phyloP scores from a whole-genome alignment of 179 eudicot species.

The Nepenthes alata region DNA sequence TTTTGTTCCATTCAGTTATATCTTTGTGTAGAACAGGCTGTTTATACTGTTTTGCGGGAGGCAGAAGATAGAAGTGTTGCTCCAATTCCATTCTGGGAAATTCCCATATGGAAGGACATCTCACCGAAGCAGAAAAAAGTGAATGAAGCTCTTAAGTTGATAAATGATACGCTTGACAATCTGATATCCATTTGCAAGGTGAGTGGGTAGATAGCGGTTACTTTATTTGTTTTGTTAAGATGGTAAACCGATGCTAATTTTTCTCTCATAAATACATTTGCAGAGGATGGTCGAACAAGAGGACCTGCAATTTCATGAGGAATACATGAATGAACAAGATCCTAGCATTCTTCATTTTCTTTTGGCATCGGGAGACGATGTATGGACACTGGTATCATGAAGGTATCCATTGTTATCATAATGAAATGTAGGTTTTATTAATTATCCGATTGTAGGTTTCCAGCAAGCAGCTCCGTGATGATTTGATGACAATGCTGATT shows the following conservation, averaged over 20 bases:
- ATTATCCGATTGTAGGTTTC: conserved; percentile 48
- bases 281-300: conserved; percentile 97
- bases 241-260: conserved; percentile 2
- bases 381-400: conserved; percentile 18
- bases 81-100: conserved; percentile 97
- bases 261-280: conserved; percentile 9
- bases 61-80: conserved; percentile 88
- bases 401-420: conserved; percentile 6
- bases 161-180: conserved; percentile 67
- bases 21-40: conserved; percentile 58
- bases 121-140: conserved; percentile 82
- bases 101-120: conserved; percentile 95
- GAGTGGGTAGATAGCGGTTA: conserved; percentile 10
- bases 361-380: conserved; percentile 96
- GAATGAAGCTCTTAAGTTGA: conserved; percentile 71
- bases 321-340: conserved; percentile 92
- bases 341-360: conserved; percentile 98
- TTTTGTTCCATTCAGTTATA: conserved; percentile 4
- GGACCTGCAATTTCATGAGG: conserved; percentile 87
- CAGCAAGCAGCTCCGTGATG: conserved; percentile 99
- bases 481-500: conserved; percentile 90
- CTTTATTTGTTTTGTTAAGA: neutral
- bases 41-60: conserved; percentile 81
- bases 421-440: neutral
- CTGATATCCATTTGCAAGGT: conserved; percentile 94